These are phyloP conservation scores for Cardamine chenopodiifolia DNA, from an alignment of 345 rosid species.

Conservation along the genomic window DNA sequence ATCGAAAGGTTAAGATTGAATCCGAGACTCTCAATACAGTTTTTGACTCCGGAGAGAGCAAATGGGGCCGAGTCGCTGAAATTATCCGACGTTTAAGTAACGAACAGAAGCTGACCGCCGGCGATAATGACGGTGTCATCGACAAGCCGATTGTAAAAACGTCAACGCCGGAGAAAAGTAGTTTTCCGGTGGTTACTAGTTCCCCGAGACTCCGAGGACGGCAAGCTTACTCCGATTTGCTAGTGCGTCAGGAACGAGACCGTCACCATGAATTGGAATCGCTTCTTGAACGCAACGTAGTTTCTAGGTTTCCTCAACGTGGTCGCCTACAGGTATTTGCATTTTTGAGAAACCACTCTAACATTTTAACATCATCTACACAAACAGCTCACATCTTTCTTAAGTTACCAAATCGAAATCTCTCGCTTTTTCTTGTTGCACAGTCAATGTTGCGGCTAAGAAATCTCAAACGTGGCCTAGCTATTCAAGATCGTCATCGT, in stretches of 20 bases:
- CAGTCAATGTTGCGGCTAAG: constrained; percentile 72
- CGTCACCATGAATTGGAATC: constrained; percentile 57
- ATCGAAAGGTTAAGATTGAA: constrained; percentile 29
- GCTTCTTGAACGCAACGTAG: constrained; percentile 56
- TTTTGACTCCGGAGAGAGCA: constrained; percentile 45
- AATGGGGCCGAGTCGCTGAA: constrained; percentile 63
- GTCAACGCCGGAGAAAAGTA: constrained; percentile 22
- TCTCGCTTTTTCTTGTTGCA: background rate
- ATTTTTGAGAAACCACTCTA: background rate
- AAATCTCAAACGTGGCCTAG: constrained; percentile 55
- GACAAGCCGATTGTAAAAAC: background rate
- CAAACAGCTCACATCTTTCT: background rate
- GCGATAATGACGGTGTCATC: constrained; percentile 20
- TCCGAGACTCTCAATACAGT: constrained; percentile 10
- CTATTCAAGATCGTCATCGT: constrained; percentile 49
- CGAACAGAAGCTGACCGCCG: constrained; percentile 30
- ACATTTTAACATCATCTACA: background rate
- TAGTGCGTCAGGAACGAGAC: constrained; percentile 58
- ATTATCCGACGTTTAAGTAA: constrained; percentile 56
- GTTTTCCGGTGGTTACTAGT: constrained; percentile 32
- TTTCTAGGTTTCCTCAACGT: constrained; percentile 72
- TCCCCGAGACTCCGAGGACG: constrained; percentile 71
- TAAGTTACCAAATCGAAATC: background rate
- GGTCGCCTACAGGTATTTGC: constrained; percentile 80
- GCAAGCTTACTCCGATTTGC: constrained; percentile 72